Evolutionary conservation across 495 filamentous ascomycete species (phyloP).

Genomic region (Hypoxylon trugodes): DNA sequence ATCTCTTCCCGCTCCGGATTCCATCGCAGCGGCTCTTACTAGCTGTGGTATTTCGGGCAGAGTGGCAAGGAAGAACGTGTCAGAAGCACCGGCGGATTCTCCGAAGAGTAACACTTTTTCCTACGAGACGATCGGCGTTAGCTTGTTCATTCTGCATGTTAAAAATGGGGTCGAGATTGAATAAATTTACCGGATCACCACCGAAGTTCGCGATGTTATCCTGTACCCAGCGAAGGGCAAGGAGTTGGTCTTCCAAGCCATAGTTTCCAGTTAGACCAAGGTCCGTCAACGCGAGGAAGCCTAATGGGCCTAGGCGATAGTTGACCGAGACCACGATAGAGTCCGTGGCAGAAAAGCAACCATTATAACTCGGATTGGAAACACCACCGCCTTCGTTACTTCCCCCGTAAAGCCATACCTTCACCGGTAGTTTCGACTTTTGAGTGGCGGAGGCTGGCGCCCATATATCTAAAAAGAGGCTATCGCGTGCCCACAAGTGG

Average conservation of each 20-base stretch:
- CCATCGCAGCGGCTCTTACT: conserved; percentile 45
- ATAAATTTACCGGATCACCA: conserved; percentile 54
- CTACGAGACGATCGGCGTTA: conserved; percentile 25
- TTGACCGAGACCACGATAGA: conserved; percentile 55
- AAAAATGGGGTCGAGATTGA: conserved; percentile 7
- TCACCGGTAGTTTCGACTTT: conserved; percentile 50
- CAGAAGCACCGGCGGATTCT: conserved; percentile 51
- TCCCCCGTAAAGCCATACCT: conserved; percentile 55
- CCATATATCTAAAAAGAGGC: conserved; percentile 45
- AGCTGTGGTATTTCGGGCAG: conserved; percentile 48
- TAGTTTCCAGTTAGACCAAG: conserved; percentile 48
- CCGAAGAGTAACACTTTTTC: conserved; percentile 52
- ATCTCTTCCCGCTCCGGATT: conserved; percentile 47
- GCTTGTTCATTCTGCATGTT: conserved; percentile 38
- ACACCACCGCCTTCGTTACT: conserved; percentile 41
- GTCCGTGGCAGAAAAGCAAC: conserved; percentile 49
- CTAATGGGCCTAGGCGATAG: conserved; percentile 69
- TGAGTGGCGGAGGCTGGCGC: conserved; percentile 42
- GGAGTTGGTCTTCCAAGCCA: conserved; percentile 62
- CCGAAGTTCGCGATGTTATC: conserved; percentile 65
- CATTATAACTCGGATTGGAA: conserved; percentile 49
- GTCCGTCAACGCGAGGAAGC: conserved; percentile 54
- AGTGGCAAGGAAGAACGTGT: conserved; percentile 45
- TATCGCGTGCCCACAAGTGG: conserved; percentile 18
- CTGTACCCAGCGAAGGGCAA: conserved; percentile 60